Conservation (phyloP, 2,329 filamentous ascomycete species). For the Colletotrichum sp. region DNA sequence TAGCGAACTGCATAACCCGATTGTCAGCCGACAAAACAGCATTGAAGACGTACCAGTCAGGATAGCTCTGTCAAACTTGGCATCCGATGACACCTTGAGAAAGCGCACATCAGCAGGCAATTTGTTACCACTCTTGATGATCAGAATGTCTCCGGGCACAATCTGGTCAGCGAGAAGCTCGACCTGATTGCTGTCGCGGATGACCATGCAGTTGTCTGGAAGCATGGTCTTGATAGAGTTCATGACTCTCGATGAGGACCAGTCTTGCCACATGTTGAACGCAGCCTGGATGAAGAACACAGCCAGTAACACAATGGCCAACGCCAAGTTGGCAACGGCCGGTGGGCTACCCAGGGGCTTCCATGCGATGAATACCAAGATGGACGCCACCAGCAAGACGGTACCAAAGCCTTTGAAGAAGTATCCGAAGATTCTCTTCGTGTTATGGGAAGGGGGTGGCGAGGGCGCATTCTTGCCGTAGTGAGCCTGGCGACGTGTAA, state of each 20-base stretch:
- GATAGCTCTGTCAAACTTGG: constrained; percentile 75
- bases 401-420: constrained; percentile 80
- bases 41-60: constrained; percentile 59
- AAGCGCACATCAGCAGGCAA: constrained; percentile 77
- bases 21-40: background rate
- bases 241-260: constrained; percentile 80
- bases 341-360: constrained; percentile 76
- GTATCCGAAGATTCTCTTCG: constrained; percentile 67
- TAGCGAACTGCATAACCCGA: background rate
- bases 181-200: constrained; percentile 61
- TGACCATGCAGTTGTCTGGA: constrained; percentile 72
- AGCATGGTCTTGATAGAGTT: constrained; percentile 80
- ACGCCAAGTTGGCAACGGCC: constrained; percentile 70
- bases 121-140: constrained; percentile 75
- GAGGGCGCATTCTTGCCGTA: constrained; percentile 73
- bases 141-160: constrained; percentile 74
- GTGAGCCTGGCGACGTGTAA: constrained; percentile 57
- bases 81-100: constrained; percentile 70
- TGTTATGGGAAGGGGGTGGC: constrained; percentile 64
- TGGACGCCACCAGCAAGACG: constrained; percentile 69
- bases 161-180: constrained; percentile 62
- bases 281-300: constrained; percentile 74
- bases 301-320: constrained; percentile 74
- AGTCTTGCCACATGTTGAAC: constrained; percentile 77
- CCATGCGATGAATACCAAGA: constrained; percentile 81